Base-by-base conservation (phyloP, 441 rosid species). In the Daphne laureola region DNA sequence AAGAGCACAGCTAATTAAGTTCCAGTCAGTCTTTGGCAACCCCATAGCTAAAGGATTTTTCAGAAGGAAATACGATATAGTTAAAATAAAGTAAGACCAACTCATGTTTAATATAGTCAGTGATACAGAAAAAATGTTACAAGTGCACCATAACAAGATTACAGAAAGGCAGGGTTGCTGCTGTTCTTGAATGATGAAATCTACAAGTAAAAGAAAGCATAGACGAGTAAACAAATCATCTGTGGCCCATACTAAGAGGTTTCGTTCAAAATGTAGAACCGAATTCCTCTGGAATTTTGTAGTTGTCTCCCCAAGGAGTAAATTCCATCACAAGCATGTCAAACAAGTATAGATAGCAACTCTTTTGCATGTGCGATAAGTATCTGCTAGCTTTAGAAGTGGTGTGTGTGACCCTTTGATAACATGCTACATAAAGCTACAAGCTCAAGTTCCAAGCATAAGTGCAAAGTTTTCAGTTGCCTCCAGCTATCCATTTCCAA, bases 401-500 rank as follows among this genome's bases (percentile, higher is more conserved):
- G 49, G 15, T 51, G 5, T 15, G 18, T 13, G 42, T 7, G 18
- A 40, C 21, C 41, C 49, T 65, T 53, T 2, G 35, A 12, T 52
- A 15, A 27, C 2, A 5, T 14, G 41, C 50, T 26, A 25, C 8
- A 2, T 3, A 47, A 16, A 14, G 46, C 25, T 42, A 54, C 23
- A 27, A 7, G 38, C 52, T 14, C 21, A 44, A 53, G 42, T 58
- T 58, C 45, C 45, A 14, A 57, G 53, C 26, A 35, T 31, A 16
- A n/a, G 14, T 49, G 47, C 54, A 46, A 46, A 6, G 38, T 31
- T 49, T 60, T 64, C 60, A 65, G 18, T 56, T 60, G 54, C 66
- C 48, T 53, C 86, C 84, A 15, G 81, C 81, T 43, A 87, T 72
- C 90, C 94, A 90, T 43, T 78, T 64, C 89, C 87, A 84, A 49